phyloP scores from a whole-genome alignment of 1,284 basidiomycete species.

The Apiotrichum porosum region DNA sequence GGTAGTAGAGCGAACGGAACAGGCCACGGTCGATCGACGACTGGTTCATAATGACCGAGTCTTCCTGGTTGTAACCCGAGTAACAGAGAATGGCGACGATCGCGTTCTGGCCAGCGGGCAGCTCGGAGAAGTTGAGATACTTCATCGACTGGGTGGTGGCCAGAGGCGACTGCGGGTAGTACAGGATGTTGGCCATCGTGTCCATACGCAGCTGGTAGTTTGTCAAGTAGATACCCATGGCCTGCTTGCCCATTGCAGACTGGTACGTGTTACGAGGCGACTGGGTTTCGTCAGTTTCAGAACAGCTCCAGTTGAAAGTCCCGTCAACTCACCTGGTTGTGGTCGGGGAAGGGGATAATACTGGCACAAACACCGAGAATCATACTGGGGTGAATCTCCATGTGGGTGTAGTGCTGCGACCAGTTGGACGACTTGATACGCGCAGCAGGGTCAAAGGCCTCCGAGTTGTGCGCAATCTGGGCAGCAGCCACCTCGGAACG shows the following conservation, averaged over 20 bases:
- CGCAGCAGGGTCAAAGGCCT: constrained; percentile 72
- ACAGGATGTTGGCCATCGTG: constrained; percentile 97
- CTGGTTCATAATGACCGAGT: constrained; percentile 99
- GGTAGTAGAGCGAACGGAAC: constrained; percentile 97
- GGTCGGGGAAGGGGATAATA: constrained; percentile 99
- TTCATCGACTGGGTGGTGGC: constrained; percentile 99
- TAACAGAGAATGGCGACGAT: constrained; percentile 98
- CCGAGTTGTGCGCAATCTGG: constrained; percentile 52
- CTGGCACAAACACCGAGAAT: constrained; percentile 96
- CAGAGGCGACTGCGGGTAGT: constrained; percentile 98
- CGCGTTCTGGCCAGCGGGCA: constrained; percentile 96
- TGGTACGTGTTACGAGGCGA: constrained; percentile 99
- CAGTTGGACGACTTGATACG: constrained; percentile 75
- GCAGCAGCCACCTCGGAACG: constrained; percentile 47
- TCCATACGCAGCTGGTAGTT: constrained; percentile 98
- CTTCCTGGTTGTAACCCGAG: constrained; percentile 99
- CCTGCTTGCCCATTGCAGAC: constrained; percentile 99
- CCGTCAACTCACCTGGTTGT: constrained; percentile 81
- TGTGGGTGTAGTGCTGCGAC: constrained; percentile 94
- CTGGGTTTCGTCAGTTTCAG: constrained; percentile 55
- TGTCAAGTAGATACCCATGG: constrained; percentile 96
- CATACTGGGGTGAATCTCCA: constrained; percentile 99
- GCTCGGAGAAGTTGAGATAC: constrained; percentile 93
- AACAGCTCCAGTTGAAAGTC: neutral
- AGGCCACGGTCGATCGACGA: constrained; percentile 95